These are phyloP conservation scores for Cyclotella choctawhatcheeana DNA, from an alignment of 108 stramenopile species.

Conservation along the genomic window DNA sequence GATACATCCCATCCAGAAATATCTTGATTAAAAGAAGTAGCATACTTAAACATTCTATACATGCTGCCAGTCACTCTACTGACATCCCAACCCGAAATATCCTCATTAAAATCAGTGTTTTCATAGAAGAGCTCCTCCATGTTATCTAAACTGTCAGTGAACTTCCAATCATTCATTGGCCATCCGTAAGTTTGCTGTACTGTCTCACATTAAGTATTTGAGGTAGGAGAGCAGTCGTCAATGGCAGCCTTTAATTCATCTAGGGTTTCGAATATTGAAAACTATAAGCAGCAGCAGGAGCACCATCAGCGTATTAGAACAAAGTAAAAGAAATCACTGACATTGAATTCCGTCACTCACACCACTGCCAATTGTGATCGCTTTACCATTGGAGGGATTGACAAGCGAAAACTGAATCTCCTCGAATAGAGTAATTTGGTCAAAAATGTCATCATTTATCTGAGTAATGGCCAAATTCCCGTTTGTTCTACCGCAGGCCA, in stretches of 20 bases:
- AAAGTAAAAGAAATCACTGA: not conserved
- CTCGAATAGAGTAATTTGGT: not conserved
- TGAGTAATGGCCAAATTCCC: not conserved
- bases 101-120: too few relatives aligned
- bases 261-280: too few relatives aligned
- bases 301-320: too few relatives aligned
- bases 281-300: too few relatives aligned
- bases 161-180: not conserved
- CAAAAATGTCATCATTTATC: not conserved
- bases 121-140: too few relatives aligned
- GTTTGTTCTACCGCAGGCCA: not conserved
- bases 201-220: not conserved
- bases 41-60: not conserved
- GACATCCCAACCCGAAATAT: not conserved
- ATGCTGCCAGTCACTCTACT: not conserved
- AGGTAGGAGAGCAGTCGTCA: not conserved
- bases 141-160: too few relatives aligned
- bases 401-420: not conserved
- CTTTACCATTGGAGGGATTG: not conserved
- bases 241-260: not conserved
- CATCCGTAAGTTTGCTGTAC: not conserved
- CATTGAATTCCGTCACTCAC: not conserved
- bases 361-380: not conserved
- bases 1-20: not conserved
- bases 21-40: not conserved